Evolutionary conservation across 2,329 filamentous ascomycete genomes (phyloP).

Genomic region (Cryphonectria naterciae): DNA sequence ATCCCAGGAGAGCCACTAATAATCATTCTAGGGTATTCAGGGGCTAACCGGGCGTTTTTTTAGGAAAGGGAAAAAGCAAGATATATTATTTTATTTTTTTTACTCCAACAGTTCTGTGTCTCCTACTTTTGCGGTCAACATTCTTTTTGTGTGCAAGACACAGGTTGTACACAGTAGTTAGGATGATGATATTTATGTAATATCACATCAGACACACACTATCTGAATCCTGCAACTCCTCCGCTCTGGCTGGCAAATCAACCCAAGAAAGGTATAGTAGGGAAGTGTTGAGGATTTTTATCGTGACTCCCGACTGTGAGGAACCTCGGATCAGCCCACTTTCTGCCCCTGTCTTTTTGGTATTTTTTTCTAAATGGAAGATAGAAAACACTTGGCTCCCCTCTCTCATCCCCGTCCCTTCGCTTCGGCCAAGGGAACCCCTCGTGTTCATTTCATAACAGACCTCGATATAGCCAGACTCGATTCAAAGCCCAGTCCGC

Average conservation of each 20-base stretch:
- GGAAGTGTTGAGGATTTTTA: background rate
- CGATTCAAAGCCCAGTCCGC: background rate
- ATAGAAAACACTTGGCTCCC: background rate
- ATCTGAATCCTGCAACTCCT: constrained; percentile 3
- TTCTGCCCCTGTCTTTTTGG: background rate
- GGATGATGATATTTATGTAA: background rate
- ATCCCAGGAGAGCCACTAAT: background rate
- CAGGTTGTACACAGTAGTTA: too few species aligned
- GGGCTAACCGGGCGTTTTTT: background rate
- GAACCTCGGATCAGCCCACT: background rate
- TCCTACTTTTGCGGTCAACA: background rate
- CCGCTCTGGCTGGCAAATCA: background rate
- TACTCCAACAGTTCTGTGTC: too few species aligned
- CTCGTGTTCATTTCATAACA: background rate
- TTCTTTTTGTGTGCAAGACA: background rate
- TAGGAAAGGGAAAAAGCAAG: background rate
- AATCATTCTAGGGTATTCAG: background rate
- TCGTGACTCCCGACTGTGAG: too few species aligned
- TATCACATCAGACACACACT: background rate
- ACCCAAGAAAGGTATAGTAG: background rate
- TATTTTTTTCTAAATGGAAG: background rate
- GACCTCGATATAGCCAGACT: background rate
- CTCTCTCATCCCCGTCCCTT: background rate
- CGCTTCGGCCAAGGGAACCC: background rate
- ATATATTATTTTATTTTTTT: too few species aligned